These are phyloP conservation scores for Fusarium nematophilum DNA, from an alignment of 2,329 filamentous ascomycete genomes.

Conservation along the genomic window DNA sequence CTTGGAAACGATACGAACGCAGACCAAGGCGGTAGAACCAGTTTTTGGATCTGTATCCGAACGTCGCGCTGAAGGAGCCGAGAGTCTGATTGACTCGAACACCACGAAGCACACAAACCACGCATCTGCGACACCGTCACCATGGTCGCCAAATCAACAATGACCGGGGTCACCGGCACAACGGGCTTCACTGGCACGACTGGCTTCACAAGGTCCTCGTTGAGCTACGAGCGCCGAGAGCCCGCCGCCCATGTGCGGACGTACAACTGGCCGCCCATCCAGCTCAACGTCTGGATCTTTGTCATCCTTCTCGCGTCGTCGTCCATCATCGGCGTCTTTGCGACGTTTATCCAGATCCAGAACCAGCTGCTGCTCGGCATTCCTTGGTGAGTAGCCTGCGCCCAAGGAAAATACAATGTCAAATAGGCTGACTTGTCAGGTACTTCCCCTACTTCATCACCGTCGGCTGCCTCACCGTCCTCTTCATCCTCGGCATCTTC, in stretches of 20 bases:
- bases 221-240: constrained; percentile 56
- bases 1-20: background rate
- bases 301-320: constrained; percentile 71
- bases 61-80: no score
- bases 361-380: constrained; percentile 63
- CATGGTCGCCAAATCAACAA: constrained; percentile 46
- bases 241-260: constrained; percentile 61
- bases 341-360: constrained; percentile 70
- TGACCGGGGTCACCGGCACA: constrained; percentile 47
- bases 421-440: constrained; percentile 56
- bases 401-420: no score
- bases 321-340: constrained; percentile 71
- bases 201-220: constrained; percentile 52
- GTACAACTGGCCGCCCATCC: constrained; percentile 76
- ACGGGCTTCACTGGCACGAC: constrained; percentile 35
- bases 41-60: background rate
- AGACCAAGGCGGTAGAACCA: background rate
- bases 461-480: constrained; percentile 67
- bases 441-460: constrained; percentile 76
- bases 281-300: constrained; percentile 75
- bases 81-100: background rate
- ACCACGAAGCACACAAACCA: background rate
- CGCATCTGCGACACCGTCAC: constrained; percentile 6
- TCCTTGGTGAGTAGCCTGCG: constrained; percentile 64
- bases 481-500: constrained; percentile 74